A percentile compares a stretch with the other conserved stretches of the same genome.
These are phyloP conservation scores for Psilocybe cubensis DNA, from an alignment of 768 basidiomycete species.

Conservation along the genomic window DNA sequence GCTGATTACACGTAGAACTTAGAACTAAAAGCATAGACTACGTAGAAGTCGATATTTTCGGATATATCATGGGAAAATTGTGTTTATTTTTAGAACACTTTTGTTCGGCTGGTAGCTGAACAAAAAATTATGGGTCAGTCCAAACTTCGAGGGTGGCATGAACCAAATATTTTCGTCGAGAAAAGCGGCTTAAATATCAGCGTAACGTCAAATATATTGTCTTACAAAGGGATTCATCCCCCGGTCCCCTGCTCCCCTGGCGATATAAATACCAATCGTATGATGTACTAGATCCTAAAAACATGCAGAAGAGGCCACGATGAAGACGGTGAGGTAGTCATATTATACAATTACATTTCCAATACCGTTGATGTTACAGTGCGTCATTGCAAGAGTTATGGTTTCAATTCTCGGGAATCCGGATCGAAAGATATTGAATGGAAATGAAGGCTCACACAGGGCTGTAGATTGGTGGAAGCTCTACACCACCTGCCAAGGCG, in stretches of 20 bases:
- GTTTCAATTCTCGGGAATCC: background rate
- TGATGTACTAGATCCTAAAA: background rate
- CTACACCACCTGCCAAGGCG: slow-evolving; percentile 10
- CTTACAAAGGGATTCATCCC: background rate
- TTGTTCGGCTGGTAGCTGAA: too few species aligned
- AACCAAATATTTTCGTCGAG: too few species aligned
- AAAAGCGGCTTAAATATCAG: too few species aligned
- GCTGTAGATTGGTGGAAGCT: slow-evolving; percentile 38
- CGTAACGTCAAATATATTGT: background rate
- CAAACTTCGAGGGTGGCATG: too few species aligned
- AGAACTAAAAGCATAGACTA: too few species aligned
- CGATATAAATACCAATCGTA: too few species aligned
- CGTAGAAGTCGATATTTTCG: too few species aligned
- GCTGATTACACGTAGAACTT: too few species aligned
- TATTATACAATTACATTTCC: background rate
- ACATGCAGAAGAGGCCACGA: background rate
- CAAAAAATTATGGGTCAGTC: too few species aligned
- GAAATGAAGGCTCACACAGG: slow-evolving; percentile 15
- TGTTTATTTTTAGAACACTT: too few species aligned
- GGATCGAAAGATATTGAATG: background rate
- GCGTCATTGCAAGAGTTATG: background rate
- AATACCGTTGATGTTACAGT: background rate
- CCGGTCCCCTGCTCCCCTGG: too few species aligned
- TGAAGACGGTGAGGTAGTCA: background rate
- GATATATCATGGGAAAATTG: too few species aligned